Evolutionary conservation across 2,329 filamentous ascomycete species (phyloP), one percentile per base, ranked within the genome.

Genomic region (Talaromyces verruculosus): DNA sequence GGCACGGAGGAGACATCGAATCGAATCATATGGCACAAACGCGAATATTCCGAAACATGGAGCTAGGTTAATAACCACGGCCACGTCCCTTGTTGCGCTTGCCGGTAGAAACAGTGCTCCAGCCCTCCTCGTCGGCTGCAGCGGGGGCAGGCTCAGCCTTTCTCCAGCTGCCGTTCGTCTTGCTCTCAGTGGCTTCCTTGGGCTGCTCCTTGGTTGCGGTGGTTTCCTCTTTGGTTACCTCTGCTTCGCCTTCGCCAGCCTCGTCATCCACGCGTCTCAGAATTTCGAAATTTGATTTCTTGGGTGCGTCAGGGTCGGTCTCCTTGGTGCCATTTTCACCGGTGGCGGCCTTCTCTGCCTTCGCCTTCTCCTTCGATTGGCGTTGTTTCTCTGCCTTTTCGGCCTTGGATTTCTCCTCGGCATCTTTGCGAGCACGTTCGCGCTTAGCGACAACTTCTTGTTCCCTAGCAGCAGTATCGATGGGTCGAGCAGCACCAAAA

Each of bases 401-500:
- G 61, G 88, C 92, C 79, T 92, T 93, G 53, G 87, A 89, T 82
- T 93, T 95, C 69, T 95, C 92, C 0, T 95, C 92, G 0, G 89
- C 88, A 72, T 96, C 93, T 75, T 89, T 91, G 87, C 96, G 96
- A 78, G 95, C 89, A 69, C 88, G 88, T 73, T 91, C 84, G 70
- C 91, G 87, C 85, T 92, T 96, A 81, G 97, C 92, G 74, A 96
- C 94, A 66, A 99, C 88, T 78, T 96, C 89, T 72, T 89, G 90
- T 82, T 98, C 94, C 70, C 91, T 89, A 15, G 93, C 87, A 55
- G 92, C 91, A 57, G 94, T 98, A 80, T 99, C 93, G 72, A 98
- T 97, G 64, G 95, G 95, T 68, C 91, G 89, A 65, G 95, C 95
- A 68, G 91, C 93, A 73, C 95, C 95, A 76, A 99, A 99, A 47